These are phyloP conservation scores for Mortierella antarctica DNA, from an alignment of 192 early-diverging fungal species.

Conservation along the genomic window DNA sequence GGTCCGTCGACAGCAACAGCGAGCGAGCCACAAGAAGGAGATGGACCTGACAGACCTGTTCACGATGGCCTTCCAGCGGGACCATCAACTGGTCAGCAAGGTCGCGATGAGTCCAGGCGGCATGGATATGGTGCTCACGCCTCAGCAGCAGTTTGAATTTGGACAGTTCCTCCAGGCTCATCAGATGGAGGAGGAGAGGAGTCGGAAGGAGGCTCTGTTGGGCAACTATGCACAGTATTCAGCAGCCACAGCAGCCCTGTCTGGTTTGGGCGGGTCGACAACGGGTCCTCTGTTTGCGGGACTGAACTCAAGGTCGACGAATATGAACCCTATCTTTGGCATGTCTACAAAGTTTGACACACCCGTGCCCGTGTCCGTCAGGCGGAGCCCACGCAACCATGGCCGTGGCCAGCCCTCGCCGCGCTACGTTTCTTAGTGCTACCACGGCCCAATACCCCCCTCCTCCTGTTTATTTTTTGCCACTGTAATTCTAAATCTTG, in stretches of 20 bases:
- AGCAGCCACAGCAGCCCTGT: too few species aligned
- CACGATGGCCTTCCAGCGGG: slow-evolving; percentile 38
- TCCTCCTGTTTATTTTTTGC: too few species aligned
- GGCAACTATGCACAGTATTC: neutral
- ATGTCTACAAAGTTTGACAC: slow-evolving; percentile 1
- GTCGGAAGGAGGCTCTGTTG: slow-evolving; percentile 5
- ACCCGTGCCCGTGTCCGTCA: neutral
- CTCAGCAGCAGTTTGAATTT: slow-evolving; percentile 48
- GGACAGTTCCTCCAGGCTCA: slow-evolving; percentile 33
- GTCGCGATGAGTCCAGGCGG: slow-evolving; percentile 32
- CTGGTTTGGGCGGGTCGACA: too few species aligned
- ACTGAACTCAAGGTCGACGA: neutral
- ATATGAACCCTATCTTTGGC: neutral
- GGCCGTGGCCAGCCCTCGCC: neutral
- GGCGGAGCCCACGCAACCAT: neutral
- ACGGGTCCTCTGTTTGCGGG: too few species aligned
- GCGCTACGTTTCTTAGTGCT: neutral
- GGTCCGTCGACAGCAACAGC: slow-evolving; percentile 28
- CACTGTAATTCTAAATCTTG: too few species aligned
- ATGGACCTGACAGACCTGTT: slow-evolving; percentile 42
- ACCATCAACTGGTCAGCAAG: slow-evolving; percentile 26
- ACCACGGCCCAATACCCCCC: neutral
- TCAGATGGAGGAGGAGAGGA: slow-evolving; percentile 23
- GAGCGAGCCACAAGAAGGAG: slow-evolving; percentile 20
- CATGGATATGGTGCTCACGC: slow-evolving; percentile 32